A percentile compares a stretch with the other conserved stretches of the same genome.
phyloP scores from a whole-genome alignment of 768 basidiomycete species.

The Pleurotus platypus region DNA sequence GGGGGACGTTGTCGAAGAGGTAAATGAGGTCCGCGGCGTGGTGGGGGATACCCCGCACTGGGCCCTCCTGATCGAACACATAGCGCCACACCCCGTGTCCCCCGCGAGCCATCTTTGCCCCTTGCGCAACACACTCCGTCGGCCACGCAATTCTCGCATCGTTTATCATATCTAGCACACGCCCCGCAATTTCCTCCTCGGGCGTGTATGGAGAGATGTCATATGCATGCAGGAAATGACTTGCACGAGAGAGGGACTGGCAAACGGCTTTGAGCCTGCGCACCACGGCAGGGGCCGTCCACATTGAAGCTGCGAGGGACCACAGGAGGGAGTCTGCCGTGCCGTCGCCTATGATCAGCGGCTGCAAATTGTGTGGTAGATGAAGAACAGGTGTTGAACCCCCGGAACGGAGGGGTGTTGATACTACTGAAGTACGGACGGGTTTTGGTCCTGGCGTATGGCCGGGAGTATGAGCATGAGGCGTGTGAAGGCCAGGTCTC shows the following conservation, averaged over 20 bases:
- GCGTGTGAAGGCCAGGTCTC: not conserved
- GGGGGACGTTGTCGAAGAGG: conserved; percentile 72
- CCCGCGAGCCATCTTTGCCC: conserved; percentile 44
- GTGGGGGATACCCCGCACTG: conserved; percentile 59
- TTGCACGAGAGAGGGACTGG: conserved; percentile 63
- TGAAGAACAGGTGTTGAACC: conserved; percentile 15
- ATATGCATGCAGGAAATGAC: conserved; percentile 61
- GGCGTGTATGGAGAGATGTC: conserved; percentile 63
- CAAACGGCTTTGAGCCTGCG: conserved; percentile 73
- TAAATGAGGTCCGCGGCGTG: conserved; percentile 74
- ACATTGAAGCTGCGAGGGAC: conserved; percentile 55
- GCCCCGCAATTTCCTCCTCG: conserved; percentile 64
- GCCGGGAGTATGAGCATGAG: not conserved
- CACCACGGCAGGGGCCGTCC: conserved; percentile 59
- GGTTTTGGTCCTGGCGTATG: not conserved
- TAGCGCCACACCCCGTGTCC: conserved; percentile 74
- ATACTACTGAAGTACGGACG: not conserved
- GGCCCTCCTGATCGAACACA: conserved; percentile 80
- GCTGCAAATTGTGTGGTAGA: conserved; percentile 42
- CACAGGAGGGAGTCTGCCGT: conserved; percentile 62
- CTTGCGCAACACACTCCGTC: conserved; percentile 57
- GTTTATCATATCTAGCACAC: conserved; percentile 69
- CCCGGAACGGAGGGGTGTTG: not conserved
- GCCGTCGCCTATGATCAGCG: conserved; percentile 75
- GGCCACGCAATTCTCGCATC: conserved; percentile 79